A percentile compares a stretch with the other conserved stretches of the same genome.
These are phyloP conservation scores for Onygenales sp. DNA, from an alignment of 2,329 filamentous ascomycete genomes.

Conservation along the genomic window DNA sequence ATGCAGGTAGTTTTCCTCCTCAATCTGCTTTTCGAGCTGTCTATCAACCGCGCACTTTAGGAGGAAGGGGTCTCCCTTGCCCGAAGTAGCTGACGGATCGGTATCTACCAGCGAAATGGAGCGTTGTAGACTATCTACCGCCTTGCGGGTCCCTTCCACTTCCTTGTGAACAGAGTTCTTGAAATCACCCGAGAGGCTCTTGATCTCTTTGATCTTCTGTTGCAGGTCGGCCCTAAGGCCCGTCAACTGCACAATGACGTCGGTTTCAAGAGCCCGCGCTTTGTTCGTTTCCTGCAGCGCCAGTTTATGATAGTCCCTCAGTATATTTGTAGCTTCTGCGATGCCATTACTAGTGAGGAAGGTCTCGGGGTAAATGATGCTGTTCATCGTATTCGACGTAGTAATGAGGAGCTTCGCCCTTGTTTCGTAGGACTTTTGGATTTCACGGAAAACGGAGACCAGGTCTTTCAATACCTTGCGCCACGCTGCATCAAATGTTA, in stretches of 20 bases:
- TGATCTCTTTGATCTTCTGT: slow-evolving; percentile 98
- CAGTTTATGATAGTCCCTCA: slow-evolving; percentile 74
- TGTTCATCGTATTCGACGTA: slow-evolving; percentile 74
- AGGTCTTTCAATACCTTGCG: slow-evolving; percentile 90
- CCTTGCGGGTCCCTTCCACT: slow-evolving; percentile 72
- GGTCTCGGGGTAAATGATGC: slow-evolving; percentile 60
- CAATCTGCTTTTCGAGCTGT: slow-evolving; percentile 83
- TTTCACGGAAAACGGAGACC: slow-evolving; percentile 86
- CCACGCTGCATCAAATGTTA: slow-evolving; percentile 56
- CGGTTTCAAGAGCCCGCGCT: slow-evolving; percentile 79
- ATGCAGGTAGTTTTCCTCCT: slow-evolving; percentile 96
- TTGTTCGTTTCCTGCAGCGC: slow-evolving; percentile 74
- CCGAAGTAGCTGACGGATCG: slow-evolving; percentile 63
- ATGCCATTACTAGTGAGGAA: slow-evolving; percentile 79
- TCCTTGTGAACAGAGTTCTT: slow-evolving; percentile 96
- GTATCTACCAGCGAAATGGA: slow-evolving; percentile 68
- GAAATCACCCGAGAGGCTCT: slow-evolving; percentile 84
- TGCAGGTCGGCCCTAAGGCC: slow-evolving; percentile 79
- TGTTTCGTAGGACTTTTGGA: slow-evolving; percentile 80
- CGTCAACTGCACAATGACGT: slow-evolving; percentile 79
- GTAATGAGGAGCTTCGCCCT: slow-evolving; percentile 74
- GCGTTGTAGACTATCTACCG: slow-evolving; percentile 73
- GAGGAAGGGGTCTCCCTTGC: slow-evolving; percentile 88
- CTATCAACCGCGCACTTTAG: slow-evolving; percentile 77
- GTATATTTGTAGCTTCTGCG: slow-evolving; percentile 71